Conservation (phyloP, 192 early-diverging fungal genomes). For the Funneliformis geosporum region DNA sequence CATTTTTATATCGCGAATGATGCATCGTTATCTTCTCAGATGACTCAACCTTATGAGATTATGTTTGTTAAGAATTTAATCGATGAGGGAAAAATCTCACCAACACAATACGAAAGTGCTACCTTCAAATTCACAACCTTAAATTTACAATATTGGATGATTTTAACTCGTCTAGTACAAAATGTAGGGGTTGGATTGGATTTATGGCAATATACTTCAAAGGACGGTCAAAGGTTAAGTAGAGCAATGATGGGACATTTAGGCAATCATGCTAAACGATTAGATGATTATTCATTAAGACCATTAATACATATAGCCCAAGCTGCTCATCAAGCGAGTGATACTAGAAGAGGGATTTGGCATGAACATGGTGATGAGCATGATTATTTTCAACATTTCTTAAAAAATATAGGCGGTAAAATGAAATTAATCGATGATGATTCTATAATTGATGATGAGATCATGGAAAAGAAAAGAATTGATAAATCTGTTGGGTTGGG, state of each 20-base stretch:
- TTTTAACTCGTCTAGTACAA: slow-evolving; percentile 52
- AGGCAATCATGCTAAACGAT: slow-evolving; percentile 38
- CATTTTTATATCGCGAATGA: slow-evolving; percentile 51
- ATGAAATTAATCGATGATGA: slow-evolving; percentile 19
- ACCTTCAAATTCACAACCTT: slow-evolving; percentile 42
- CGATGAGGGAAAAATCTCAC: neutral
- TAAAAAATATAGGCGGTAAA: slow-evolving; percentile 31
- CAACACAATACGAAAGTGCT: neutral
- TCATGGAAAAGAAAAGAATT: slow-evolving; percentile 36
- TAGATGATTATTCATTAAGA: slow-evolving; percentile 44
- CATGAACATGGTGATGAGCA: slow-evolving; percentile 31
- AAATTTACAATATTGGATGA: slow-evolving; percentile 62
- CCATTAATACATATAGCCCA: slow-evolving; percentile 55
- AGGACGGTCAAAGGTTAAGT: slow-evolving; percentile 44
- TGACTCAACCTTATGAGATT: slow-evolving; percentile 36
- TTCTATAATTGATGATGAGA: slow-evolving; percentile 33
- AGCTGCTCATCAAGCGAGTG: slow-evolving; percentile 42
- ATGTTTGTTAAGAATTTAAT: neutral
- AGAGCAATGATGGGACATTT: slow-evolving; percentile 49
- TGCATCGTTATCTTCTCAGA: slow-evolving; percentile 40
- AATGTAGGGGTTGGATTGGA: slow-evolving; percentile 52
- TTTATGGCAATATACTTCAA: slow-evolving; percentile 57
- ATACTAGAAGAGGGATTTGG: slow-evolving; percentile 6
- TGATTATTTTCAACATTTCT: slow-evolving; percentile 24
- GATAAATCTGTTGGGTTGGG: slow-evolving; percentile 38